These are phyloP conservation scores for Fonsecaea pedrosoi DNA, from an alignment of 2,329 filamentous ascomycete species.

Conservation along the genomic window DNA sequence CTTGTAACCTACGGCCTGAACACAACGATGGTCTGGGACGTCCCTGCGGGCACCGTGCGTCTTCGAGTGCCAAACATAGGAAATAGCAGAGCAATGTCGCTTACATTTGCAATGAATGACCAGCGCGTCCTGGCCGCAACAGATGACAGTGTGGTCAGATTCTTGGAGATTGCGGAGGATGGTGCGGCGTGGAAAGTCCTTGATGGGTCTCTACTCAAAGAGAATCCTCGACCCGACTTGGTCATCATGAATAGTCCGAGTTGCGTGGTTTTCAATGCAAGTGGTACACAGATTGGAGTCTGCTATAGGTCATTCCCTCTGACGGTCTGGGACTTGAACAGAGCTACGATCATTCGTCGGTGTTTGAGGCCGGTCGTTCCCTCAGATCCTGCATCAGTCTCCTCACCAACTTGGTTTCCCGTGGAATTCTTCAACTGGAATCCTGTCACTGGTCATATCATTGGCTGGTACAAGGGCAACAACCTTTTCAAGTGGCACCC, in stretches of 20 bases:
- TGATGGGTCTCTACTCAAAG: constrained; percentile 13
- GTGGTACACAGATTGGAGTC: constrained; percentile 34
- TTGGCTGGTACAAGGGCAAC: constrained; percentile 46
- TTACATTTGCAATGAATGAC: constrained; percentile 20
- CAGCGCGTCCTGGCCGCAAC: constrained; percentile 15
- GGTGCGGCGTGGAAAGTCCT: constrained; percentile 6
- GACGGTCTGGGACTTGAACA: constrained; percentile 33
- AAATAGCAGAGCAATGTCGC: constrained; percentile 30
- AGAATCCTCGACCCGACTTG: constrained; percentile 4
- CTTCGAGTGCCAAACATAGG: constrained; percentile 25
- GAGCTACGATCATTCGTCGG: constrained; percentile 8
- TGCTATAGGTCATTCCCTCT: constrained; percentile 37
- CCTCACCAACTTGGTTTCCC: constrained; percentile 17
- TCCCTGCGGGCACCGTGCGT: constrained; percentile 24
- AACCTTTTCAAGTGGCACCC: constrained; percentile 49
- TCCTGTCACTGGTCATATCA: constrained; percentile 42
- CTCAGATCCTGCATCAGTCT: neutral
- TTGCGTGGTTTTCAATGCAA: constrained; percentile 32
- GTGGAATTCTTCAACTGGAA: constrained; percentile 40
- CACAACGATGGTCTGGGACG: constrained; percentile 39
- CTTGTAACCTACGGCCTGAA: constrained; percentile 36
- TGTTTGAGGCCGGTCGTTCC: constrained; percentile 8
- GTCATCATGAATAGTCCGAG: constrained; percentile 30
- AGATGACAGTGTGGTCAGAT: constrained; percentile 17
- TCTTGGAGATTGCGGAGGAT: constrained; percentile 12